These are phyloP conservation scores for Teratosphaeriaceae sp. DNA, from an alignment of 2,329 filamentous ascomycete species.

Conservation along the genomic window DNA sequence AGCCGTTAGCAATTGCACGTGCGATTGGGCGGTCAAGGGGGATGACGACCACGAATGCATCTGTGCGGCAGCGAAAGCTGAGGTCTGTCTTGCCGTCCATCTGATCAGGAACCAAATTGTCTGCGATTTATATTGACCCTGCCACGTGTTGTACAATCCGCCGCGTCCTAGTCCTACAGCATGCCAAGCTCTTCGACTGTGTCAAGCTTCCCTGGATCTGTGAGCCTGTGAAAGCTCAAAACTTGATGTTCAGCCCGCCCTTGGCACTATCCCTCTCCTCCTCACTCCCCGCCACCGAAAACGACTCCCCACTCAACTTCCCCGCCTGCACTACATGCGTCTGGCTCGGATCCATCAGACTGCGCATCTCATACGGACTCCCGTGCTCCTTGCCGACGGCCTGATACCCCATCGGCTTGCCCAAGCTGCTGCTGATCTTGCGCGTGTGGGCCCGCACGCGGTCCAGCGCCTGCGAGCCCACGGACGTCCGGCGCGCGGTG, in stretches of 20 bases:
- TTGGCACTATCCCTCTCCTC: constrained; percentile 3
- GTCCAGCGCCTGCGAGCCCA: constrained; percentile 5
- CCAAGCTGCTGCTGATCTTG: constrained; percentile 14
- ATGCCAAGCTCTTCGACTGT: too few relatives aligned
- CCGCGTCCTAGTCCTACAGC: too few relatives aligned
- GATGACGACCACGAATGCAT: too few relatives aligned
- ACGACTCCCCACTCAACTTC: constrained; percentile 12
- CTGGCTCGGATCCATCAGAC: constrained; percentile 14
- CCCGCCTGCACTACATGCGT: constrained; percentile 7
- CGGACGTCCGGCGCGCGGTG: not conserved
- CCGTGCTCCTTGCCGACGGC: constrained; percentile 4
- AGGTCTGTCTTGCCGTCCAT: too few relatives aligned
- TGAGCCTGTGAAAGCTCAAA: too few relatives aligned
- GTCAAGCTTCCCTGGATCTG: too few relatives aligned
- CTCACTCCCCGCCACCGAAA: constrained; percentile 3
- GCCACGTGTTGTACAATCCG: too few relatives aligned
- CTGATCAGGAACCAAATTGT: too few relatives aligned
- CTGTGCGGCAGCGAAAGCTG: too few relatives aligned
- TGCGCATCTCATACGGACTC: constrained; percentile 15
- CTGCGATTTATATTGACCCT: too few relatives aligned
- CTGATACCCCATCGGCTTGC: constrained; percentile 11
- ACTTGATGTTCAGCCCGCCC: constrained; percentile 3
- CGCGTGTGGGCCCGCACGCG: constrained; percentile 13
- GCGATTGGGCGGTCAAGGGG: too few relatives aligned
- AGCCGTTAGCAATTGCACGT: too few relatives aligned